These are phyloP conservation scores for Trypanosoma vivax DNA, from an alignment of 208 protist genomes.

Conservation along the genomic window DNA sequence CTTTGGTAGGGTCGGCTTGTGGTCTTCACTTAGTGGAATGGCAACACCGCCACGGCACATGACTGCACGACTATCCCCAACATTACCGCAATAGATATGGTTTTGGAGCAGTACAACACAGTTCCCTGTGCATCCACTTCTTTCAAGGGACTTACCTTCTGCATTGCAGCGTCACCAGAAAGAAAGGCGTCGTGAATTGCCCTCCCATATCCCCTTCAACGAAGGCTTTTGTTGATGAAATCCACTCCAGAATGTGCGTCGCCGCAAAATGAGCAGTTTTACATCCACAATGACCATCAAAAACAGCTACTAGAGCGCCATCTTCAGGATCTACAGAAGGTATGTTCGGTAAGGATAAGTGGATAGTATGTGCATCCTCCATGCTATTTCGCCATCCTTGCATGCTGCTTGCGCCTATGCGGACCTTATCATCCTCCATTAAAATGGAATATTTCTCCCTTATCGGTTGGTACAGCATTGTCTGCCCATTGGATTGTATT, in stretches of 20 bases:
- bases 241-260: conserved; percentile 65
- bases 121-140: conserved; percentile 81
- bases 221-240: conserved; percentile 54
- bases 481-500: conserved; percentile 68
- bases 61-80: conserved; percentile 89
- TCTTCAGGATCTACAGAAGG: conserved; percentile 65
- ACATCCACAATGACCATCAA: conserved; percentile 85
- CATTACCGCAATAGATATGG: conserved; percentile 91
- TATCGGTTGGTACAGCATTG: conserved; percentile 62
- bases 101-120: conserved; percentile 78
- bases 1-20: conserved; percentile 86
- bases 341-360: conserved; percentile 72
- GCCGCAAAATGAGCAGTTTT: conserved; percentile 76
- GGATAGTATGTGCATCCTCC: conserved; percentile 85
- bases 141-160: conserved; percentile 68
- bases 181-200: conserved; percentile 67
- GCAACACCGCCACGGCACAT: conserved; percentile 79
- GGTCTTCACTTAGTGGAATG: conserved; percentile 91
- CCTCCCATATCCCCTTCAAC: conserved; percentile 54
- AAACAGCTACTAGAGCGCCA: conserved; percentile 73
- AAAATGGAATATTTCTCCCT: conserved; percentile 88
- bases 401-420: conserved; percentile 87
- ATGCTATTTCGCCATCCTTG: conserved; percentile 89
- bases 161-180: conserved; percentile 56
- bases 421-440: conserved; percentile 88